Evolutionary conservation across 192 early-diverging fungal species (phyloP), one percentile per base, ranked within the genome.

Genomic region (Geranomyces variabilis): DNA sequence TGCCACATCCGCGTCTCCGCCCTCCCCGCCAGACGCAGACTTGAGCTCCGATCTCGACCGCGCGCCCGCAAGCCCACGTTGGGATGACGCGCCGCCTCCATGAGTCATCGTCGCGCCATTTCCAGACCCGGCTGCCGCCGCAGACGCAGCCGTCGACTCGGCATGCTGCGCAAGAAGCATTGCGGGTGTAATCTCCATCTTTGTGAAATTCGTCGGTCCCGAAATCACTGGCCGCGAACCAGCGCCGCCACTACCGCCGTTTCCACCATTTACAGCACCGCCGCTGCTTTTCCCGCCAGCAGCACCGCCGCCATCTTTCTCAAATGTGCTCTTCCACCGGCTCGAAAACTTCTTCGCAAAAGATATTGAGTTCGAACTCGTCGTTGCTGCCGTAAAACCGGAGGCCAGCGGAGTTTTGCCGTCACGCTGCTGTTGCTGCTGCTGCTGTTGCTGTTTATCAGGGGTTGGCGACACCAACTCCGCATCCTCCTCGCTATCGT

Each of bases 201-300:
- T 79, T 1, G 43, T 63, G 56, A 79, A 75, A 30, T 70, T 69
- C 0, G 59, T 76, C 21, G 78, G 78, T 5, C 68, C 73, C 12
- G 75, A 77, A 48, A 79, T 79, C 30, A 75, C 77, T 6, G 53
- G 67, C 41, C 36, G 24, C 5, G 36, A 7, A 41, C 36, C 36
- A 10, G 36, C 36, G 10, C 36, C 36, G 36, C 36, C 10, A 10
- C 36, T 41, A 10, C 36, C 10, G 36, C 10, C 10, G 36, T 41
- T 41, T 41, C 36, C 36, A 41, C 10, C 10, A 41, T 41, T 41
- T 3, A 3, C 36, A 41, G 3, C 10, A 41, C 36, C 36, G 36
- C n/a, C n/a, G n/a, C n/a, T n/a, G n/a, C 5, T 41, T 41, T 41
- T 41, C 10, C 36, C 36, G 10, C 36, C 36, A 41, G 36, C 36